Conservation (phyloP, 352 stramenopile genomes). For the Phytophthora boehmeriae region DNA sequence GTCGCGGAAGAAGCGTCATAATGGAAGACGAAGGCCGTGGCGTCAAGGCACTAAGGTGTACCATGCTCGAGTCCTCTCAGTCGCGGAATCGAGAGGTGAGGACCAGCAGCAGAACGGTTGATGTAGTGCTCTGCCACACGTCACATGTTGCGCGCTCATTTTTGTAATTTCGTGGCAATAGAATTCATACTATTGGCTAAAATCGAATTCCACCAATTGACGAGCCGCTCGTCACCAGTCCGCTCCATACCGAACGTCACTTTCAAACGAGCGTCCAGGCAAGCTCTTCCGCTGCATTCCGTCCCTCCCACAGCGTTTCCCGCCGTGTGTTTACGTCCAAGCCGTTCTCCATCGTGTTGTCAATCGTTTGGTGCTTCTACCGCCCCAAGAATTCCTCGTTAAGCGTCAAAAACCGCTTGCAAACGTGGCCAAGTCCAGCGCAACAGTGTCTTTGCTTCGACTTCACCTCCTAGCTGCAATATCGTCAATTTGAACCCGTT, state of each 20-base stretch:
- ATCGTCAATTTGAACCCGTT: neutral
- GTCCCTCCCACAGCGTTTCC: neutral
- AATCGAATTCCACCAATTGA: neutral
- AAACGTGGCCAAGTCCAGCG: conserved; percentile 1
- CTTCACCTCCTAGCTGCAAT: neutral
- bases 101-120: neutral
- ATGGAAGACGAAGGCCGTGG: conserved; percentile 5
- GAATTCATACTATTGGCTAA: neutral
- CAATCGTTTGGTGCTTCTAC: conserved; percentile 7
- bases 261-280: conserved; percentile 4
- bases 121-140: neutral
- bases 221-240: neutral
- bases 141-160: neutral
- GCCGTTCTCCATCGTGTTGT: conserved; percentile 5
- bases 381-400: neutral
- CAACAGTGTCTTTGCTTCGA: neutral
- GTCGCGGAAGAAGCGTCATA: conserved; percentile 2
- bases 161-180: neutral
- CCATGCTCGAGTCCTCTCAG: neutral
- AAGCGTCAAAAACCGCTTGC: conserved; percentile 2
- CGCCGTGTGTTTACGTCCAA: neutral
- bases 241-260: conserved; percentile 19
- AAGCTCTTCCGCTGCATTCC: neutral
- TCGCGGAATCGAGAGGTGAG: neutral
- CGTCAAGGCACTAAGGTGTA: conserved; percentile 10